These are phyloP conservation scores for Cnidoscolus chayamansa DNA, from an alignment of 441 rosid genomes.

Conservation along the genomic window DNA sequence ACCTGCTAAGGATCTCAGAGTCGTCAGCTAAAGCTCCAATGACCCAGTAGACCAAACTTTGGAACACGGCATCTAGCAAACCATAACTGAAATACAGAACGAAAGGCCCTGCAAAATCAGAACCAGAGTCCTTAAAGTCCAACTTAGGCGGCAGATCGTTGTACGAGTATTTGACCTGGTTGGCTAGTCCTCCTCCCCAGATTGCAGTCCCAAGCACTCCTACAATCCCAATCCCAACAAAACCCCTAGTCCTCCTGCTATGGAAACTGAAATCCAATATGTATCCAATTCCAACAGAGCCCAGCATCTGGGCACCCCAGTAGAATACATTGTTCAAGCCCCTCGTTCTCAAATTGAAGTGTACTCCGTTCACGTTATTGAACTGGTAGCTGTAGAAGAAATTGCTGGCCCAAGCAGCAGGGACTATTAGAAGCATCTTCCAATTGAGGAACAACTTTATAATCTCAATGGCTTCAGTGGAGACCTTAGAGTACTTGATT, in stretches of 20 bases:
- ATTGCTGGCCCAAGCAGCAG: constrained; percentile 62
- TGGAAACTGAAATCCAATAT: constrained; percentile 50
- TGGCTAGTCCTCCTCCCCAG: constrained; percentile 65
- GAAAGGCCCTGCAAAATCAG: constrained; percentile 49
- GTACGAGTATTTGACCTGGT: constrained; percentile 40
- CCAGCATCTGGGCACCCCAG: constrained; percentile 65
- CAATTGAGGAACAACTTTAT: constrained; percentile 46
- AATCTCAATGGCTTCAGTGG: constrained; percentile 45
- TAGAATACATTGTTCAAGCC: constrained; percentile 64
- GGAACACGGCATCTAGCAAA: constrained; percentile 58
- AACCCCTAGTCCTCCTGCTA: constrained; percentile 50
- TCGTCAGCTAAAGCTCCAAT: constrained; percentile 57
- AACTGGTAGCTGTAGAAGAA: constrained; percentile 66
- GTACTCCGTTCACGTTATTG: constrained; percentile 45
- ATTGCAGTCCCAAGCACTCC: constrained; percentile 45
- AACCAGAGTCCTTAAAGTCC: constrained; percentile 51
- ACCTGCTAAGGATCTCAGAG: constrained; percentile 72
- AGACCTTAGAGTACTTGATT: constrained; percentile 32
- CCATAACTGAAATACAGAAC: constrained; percentile 50
- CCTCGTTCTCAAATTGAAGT: constrained; percentile 57
- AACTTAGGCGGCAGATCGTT: constrained; percentile 30
- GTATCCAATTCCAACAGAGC: constrained; percentile 49
- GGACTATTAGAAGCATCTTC: constrained; percentile 50
- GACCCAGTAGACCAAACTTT: constrained; percentile 58
- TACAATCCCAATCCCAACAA: constrained; percentile 50